These are phyloP conservation scores for Blastobotrys capitulatus DNA, from an alignment of 1,139 yeast species.

Conservation along the genomic window DNA sequence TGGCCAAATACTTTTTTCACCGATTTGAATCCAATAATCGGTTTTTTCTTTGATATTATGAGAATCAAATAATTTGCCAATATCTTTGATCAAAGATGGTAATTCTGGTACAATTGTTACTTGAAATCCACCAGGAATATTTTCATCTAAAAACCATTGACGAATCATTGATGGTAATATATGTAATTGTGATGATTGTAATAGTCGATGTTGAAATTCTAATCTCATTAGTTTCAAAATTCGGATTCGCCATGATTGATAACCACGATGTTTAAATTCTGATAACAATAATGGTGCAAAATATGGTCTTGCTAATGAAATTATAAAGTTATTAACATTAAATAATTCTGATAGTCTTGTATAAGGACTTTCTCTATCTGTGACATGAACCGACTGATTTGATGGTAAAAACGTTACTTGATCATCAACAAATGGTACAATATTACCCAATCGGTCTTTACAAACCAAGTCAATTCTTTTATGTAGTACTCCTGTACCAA, in stretches of 20 bases:
- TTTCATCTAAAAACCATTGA: conserved; percentile 81
- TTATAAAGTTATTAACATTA: conserved; percentile 87
- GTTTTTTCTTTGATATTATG: conserved; percentile 62
- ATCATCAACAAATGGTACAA: conserved; percentile 26
- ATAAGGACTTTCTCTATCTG: conserved; percentile 59
- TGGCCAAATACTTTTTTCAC: conserved; percentile 95
- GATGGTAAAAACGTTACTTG: conserved; percentile 40
- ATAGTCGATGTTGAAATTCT: conserved; percentile 81
- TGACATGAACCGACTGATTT: conserved; percentile 36
- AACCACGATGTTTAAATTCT: conserved; percentile 65
- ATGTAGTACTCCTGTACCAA: conserved; percentile 62
- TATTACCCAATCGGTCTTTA: conserved; percentile 45
- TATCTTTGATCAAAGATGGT: conserved; percentile 55
- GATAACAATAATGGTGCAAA: conserved; percentile 82
- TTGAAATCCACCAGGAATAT: conserved; percentile 73
- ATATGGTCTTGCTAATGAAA: conserved; percentile 88
- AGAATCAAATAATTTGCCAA: conserved; percentile 69
- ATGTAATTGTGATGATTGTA: conserved; percentile 74
- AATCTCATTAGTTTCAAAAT: conserved; percentile 43
- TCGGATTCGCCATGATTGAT: conserved; percentile 42
- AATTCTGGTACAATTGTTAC: conserved; percentile 89
- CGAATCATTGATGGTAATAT: conserved; percentile 65
- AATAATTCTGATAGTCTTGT: conserved; percentile 84
- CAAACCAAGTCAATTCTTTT: conserved; percentile 54
- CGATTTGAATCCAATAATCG: conserved; percentile 85